phyloP scores from a whole-genome alignment of 495 filamentous ascomycete species.

The Lophiostoma macrostomum region DNA sequence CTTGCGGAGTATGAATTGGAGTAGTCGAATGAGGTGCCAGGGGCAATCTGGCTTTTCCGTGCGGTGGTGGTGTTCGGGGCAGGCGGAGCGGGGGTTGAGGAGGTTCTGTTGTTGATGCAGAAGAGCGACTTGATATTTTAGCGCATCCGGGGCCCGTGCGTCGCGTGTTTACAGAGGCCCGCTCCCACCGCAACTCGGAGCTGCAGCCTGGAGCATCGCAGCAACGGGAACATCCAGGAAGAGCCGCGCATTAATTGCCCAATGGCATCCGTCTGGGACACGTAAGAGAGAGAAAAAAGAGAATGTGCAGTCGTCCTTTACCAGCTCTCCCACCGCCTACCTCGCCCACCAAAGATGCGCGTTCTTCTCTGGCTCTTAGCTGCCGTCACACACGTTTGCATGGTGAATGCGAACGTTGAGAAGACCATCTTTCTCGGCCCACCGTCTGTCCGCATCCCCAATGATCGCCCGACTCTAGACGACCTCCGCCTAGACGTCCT shows the following conservation, averaged over 20 bases:
- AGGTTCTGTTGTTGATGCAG: background rate
- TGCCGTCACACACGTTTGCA: constrained; percentile 39
- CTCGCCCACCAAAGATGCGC: constrained; percentile 29
- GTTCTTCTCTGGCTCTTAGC: constrained; percentile 33
- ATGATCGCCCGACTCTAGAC: constrained; percentile 56
- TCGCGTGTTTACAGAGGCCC: no score
- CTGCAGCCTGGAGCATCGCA: constrained; percentile 18
- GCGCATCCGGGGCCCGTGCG: no score
- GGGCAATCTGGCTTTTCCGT: constrained; percentile 19
- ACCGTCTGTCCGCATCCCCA: constrained; percentile 48
- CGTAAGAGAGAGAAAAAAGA: constrained; percentile 16
- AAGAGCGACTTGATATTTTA: background rate
- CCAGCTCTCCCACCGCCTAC: constrained; percentile 2
- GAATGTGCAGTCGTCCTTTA: background rate
- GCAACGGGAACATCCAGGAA: background rate
- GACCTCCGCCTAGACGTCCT: constrained; percentile 64
- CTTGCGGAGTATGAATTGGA: constrained; percentile 24
- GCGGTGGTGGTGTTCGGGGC: constrained; percentile 19
- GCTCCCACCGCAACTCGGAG: background rate
- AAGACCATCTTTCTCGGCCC: constrained; percentile 88
- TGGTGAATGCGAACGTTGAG: constrained; percentile 69
- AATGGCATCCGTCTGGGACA: background rate
- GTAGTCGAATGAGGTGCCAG: constrained; percentile 3
- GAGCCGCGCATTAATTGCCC: background rate
- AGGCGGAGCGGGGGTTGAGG: constrained; percentile 31